Conservation (phyloP, 2,329 filamentous ascomycete genomes). For the Coleophoma cylindrospora region DNA sequence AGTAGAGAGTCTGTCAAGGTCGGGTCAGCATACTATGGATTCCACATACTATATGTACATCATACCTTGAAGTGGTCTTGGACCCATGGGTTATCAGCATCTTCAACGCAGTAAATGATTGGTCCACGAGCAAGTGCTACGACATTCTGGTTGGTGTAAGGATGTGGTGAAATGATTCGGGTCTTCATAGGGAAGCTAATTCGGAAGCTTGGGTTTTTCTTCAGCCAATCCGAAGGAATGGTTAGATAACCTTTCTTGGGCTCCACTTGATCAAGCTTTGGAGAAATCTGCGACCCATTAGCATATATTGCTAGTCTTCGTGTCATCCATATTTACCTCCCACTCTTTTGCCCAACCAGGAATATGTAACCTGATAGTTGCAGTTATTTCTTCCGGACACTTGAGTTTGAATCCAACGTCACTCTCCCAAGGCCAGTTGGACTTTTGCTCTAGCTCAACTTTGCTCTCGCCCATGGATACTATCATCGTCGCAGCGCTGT, state of each 20-base stretch:
- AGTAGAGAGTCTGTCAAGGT: conserved; percentile 6
- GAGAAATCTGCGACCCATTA: conserved; percentile 27
- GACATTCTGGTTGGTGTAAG: conserved; percentile 50
- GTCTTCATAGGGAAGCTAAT: conserved; percentile 41
- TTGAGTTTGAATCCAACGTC: conserved; percentile 40
- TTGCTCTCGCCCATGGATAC: conserved; percentile 30
- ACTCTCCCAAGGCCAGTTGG: conserved; percentile 54
- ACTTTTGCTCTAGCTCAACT: conserved; percentile 41
- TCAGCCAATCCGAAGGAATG: conserved; percentile 35
- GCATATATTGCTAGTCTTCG: neutral
- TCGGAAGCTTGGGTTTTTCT: conserved; percentile 34
- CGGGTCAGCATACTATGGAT: neutral
- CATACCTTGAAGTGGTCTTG: conserved; percentile 45
- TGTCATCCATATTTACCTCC: conserved; percentile 16
- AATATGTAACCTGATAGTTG: conserved; percentile 44
- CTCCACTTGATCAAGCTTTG: conserved; percentile 12
- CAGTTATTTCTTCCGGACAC: conserved; percentile 23
- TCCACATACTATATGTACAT: neutral
- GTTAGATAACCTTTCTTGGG: conserved; percentile 45
- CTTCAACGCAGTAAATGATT: conserved; percentile 56
- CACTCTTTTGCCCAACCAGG: conserved; percentile 43
- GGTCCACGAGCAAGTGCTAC: conserved; percentile 50
- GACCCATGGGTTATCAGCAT: conserved; percentile 51
- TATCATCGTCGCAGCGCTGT: conserved; percentile 40
- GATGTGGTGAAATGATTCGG: conserved; percentile 46